A percentile compares a stretch with the other conserved stretches of the same genome.
Conservation (phyloP, 345 rosid genomes). For the Hibiscus mutabilis region DNA sequence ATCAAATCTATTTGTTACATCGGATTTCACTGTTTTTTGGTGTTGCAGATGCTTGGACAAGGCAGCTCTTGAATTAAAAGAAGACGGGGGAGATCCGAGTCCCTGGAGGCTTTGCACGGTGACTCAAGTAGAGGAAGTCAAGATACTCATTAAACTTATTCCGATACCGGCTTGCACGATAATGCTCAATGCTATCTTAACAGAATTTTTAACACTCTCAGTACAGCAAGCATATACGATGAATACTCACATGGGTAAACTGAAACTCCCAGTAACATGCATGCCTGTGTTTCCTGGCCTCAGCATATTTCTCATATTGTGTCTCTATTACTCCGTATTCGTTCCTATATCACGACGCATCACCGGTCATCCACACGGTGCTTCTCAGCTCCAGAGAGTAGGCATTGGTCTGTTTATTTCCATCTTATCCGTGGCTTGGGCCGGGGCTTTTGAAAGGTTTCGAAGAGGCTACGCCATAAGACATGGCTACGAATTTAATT, state of each 20-base stretch:
- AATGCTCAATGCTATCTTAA: slow-evolving; percentile 53
- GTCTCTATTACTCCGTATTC: slow-evolving; percentile 60
- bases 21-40: not conserved
- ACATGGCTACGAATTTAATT: slow-evolving; percentile 46
- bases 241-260: slow-evolving; percentile 59
- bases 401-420: slow-evolving; percentile 81
- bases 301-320: slow-evolving; percentile 64
- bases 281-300: slow-evolving; percentile 96
- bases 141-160: slow-evolving; percentile 63
- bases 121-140: slow-evolving; percentile 93
- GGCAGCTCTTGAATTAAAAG: slow-evolving; percentile 76
- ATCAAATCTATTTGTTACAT: not conserved
- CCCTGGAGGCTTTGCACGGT: slow-evolving; percentile 92
- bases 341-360: slow-evolving; percentile 66
- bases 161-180: slow-evolving; percentile 78
- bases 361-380: slow-evolving; percentile 86
- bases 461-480: slow-evolving; percentile 61
- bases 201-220: slow-evolving; percentile 80
- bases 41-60: slow-evolving; percentile 70
- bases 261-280: slow-evolving; percentile 82
- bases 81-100: slow-evolving; percentile 56
- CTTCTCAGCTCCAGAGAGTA: slow-evolving; percentile 89
- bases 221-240: slow-evolving; percentile 84
- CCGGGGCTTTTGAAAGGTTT: slow-evolving; percentile 66
- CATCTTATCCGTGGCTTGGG: slow-evolving; percentile 63